Conservation (phyloP, 331 rosid species). For the Quercus tomentella region DNA sequence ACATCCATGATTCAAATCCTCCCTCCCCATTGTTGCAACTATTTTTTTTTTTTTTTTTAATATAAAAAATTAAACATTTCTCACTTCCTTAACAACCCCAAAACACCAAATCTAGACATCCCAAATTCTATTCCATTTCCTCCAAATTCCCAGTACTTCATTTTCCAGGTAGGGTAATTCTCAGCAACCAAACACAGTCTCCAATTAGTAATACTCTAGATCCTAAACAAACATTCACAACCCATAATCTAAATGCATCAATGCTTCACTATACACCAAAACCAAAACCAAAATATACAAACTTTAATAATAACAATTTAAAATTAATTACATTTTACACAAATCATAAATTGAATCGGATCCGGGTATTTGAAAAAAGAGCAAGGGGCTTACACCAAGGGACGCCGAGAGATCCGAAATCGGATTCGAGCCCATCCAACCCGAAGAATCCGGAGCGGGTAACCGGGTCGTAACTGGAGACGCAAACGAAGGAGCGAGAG, state of each 20-base stretch:
- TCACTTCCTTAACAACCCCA: background rate
- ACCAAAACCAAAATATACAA: background rate
- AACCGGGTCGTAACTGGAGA: slow-evolving; percentile 52
- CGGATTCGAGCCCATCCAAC: slow-evolving; percentile 76
- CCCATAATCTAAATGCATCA: background rate
- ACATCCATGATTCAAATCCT: too few species aligned
- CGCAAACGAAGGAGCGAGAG: slow-evolving; percentile 73
- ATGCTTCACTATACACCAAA: background rate
- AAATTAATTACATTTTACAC: background rate
- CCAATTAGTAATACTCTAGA: background rate
- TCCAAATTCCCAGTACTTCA: background rate
- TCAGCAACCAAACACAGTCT: background rate
- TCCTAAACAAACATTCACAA: background rate
- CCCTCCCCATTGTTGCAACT: too few species aligned
- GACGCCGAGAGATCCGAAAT: slow-evolving; percentile 94
- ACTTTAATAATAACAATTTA: background rate
- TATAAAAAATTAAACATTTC: too few species aligned
- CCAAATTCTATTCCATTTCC: background rate
- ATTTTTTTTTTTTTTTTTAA: too few species aligned
- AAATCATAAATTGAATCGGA: slow-evolving; percentile 15
- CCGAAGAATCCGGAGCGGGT: slow-evolving; percentile 71
- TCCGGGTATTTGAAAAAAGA: slow-evolving; percentile 1
- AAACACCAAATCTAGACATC: background rate
- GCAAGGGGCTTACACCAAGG: slow-evolving; percentile 82
- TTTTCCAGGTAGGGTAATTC: background rate